Base-by-base conservation (phyloP, 2,329 filamentous ascomycete genomes). In the Penicillium capsulatum region DNA sequence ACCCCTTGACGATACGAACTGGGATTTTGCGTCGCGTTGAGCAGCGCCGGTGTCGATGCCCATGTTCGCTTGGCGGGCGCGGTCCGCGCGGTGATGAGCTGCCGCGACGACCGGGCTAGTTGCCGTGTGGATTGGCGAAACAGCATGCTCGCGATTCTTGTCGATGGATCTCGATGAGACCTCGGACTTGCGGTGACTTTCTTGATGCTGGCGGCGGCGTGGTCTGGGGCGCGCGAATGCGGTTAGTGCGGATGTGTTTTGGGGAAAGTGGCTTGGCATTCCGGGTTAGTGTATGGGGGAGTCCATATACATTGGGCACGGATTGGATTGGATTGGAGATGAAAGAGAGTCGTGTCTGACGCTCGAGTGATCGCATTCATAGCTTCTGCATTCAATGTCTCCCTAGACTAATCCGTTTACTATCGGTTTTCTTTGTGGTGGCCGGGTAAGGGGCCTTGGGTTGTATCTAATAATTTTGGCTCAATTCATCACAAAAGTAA, bases 1-100 rank as follows among this genome's bases (percentile, higher is more conserved):
- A 64, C 61, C 28, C 59, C 58, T 38, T 64, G 54, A 41, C 50
- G 58, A 42, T 60, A 60, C 34, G 47, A 44, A 31, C 45, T 50
- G 17, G 45, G 40, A 34, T 50, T 34, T 34, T 45, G 36, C 11
- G 46, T 17, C 19, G 46, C 17, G 34, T 42, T 44, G 30, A 46
- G 33, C 28, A 13, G 36, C 22, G 36, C 9, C 8, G 37, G 19
- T 9, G 47, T 49, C 17, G 44, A 42, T 28, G 34, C 38, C 34
- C 36, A 42, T 22, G 34, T 17, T 29, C 41, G 44, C 9, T 34
- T 36, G 20, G 22, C 17, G 14, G 14, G 4, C 4, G 19, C 26
- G 17, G 17, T 27, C n/a, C 29, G 36, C 11, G 36, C 15, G 14
- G 35, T 32, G 6, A 20, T 20, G 17, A 30, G 29, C 3, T 38